These are phyloP conservation scores for Moringa oleifera DNA, from an alignment of 345 rosid species.

Conservation along the genomic window DNA sequence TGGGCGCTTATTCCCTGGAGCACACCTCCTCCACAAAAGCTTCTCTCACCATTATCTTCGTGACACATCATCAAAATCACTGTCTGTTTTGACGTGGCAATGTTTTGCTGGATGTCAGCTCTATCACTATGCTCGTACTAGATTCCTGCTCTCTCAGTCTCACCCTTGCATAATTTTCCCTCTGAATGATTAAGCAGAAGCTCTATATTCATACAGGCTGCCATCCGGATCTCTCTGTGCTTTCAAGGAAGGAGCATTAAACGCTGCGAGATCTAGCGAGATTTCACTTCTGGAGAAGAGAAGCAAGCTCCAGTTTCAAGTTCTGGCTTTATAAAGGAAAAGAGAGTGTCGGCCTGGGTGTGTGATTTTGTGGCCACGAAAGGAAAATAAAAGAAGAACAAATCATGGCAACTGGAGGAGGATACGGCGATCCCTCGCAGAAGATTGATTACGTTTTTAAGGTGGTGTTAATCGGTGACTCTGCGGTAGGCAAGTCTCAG, in stretches of 20 bases:
- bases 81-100: not conserved
- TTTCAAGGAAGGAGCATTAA: not conserved
- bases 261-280: not conserved
- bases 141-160: not conserved
- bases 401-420: conserved; percentile 56
- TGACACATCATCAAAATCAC: not conserved
- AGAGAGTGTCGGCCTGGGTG: not conserved
- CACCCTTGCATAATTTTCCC: not conserved
- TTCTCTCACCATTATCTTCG: not conserved
- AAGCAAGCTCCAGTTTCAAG: not conserved
- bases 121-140: not conserved
- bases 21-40: not conserved
- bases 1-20: not conserved
- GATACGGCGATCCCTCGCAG: conserved; percentile 51
- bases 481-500: conserved; percentile 93
- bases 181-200: not conserved
- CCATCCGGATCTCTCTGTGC: not conserved
- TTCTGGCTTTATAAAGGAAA: not conserved
- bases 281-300: not conserved
- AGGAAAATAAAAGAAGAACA: not conserved
- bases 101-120: not conserved
- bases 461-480: conserved; percentile 88
- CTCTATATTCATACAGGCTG: not conserved
- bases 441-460: conserved; percentile 80
- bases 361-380: not conserved